Percentiles rank a stretch among this genome's conserved stretches.
These are phyloP conservation scores for Penicillium dipodomyicola DNA, from an alignment of 495 filamentous ascomycete species.

Conservation along the genomic window DNA sequence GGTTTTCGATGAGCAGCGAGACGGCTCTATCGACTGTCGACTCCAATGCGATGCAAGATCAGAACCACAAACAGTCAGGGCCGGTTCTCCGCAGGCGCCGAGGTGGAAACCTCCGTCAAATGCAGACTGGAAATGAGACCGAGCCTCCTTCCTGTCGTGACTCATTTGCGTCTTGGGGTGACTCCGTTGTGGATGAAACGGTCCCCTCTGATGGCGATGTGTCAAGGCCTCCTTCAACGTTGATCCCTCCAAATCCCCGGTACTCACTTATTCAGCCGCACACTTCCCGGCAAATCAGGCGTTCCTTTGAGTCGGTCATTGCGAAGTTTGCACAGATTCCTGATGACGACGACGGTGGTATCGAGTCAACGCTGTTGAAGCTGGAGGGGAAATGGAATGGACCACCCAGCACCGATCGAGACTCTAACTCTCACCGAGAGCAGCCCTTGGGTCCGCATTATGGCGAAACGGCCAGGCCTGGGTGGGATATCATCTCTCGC, in stretches of 20 bases:
- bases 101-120: constrained; percentile 83
- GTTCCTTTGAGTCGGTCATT: constrained; percentile 88
- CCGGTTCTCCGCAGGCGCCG: constrained; percentile 77
- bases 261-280: constrained; percentile 70
- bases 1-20: constrained; percentile 59
- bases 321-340: constrained; percentile 85
- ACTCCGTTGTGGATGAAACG: constrained; percentile 55
- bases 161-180: constrained; percentile 68
- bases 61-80: constrained; percentile 36
- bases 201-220: constrained; percentile 22
- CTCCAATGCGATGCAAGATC: constrained; percentile 33
- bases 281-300: constrained; percentile 72
- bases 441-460: background rate
- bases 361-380: constrained; percentile 88
- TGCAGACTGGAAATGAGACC: constrained; percentile 68
- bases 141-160: constrained; percentile 60
- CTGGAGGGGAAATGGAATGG: constrained; percentile 77
- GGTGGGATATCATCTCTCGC: constrained; percentile 19
- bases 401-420: constrained; percentile 7
- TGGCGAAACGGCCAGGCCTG: constrained; percentile 7
- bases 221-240: constrained; percentile 33
- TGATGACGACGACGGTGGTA: constrained; percentile 89
- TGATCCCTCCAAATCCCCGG: constrained; percentile 43
- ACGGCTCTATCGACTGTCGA: constrained; percentile 51
- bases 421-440: background rate